These are phyloP conservation scores for Lactarius hengduanensis DNA, from an alignment of 768 basidiomycete species.

Conservation along the genomic window DNA sequence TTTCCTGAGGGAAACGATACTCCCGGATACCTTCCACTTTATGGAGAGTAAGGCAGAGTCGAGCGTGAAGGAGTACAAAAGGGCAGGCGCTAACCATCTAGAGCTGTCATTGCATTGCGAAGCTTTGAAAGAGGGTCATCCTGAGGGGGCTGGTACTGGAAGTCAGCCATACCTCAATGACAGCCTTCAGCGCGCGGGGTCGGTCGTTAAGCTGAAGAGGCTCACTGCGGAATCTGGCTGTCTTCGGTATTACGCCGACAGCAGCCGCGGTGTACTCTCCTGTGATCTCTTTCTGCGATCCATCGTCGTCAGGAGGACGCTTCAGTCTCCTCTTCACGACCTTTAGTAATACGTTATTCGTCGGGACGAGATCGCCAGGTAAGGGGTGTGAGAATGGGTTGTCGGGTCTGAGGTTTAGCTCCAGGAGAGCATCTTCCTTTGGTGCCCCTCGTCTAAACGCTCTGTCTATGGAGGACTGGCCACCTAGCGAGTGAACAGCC, in stretches of 20 bases:
- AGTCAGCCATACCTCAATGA: constrained; percentile 84
- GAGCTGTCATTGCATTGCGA: constrained; percentile 67
- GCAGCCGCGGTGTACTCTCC: constrained; percentile 78
- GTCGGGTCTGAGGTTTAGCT: constrained; percentile 70
- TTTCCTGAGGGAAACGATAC: constrained; percentile 68
- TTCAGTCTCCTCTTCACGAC: constrained; percentile 72
- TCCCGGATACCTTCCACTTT: constrained; percentile 70
- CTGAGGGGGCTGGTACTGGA: constrained; percentile 77
- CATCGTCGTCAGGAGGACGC: constrained; percentile 29
- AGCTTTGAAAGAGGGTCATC: constrained; percentile 69
- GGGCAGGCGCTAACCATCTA: constrained; percentile 66
- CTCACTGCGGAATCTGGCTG: constrained; percentile 88
- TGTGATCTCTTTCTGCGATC: constrained; percentile 32
- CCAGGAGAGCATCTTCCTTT: constrained; percentile 65
- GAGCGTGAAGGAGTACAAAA: background rate
- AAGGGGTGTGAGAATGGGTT: constrained; percentile 84
- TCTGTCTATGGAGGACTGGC: constrained; percentile 64
- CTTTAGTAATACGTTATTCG: constrained; percentile 82
- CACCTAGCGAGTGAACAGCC: constrained; percentile 67
- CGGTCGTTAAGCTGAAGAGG: background rate
- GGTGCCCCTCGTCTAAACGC: constrained; percentile 71
- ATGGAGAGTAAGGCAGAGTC: constrained; percentile 12
- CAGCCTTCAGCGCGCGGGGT: background rate
- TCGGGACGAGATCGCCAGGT: constrained; percentile 71
- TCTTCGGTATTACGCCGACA: constrained; percentile 74